Base-by-base conservation (phyloP, 169 alveolate species). In the Amoebophrya sp. region DNA sequence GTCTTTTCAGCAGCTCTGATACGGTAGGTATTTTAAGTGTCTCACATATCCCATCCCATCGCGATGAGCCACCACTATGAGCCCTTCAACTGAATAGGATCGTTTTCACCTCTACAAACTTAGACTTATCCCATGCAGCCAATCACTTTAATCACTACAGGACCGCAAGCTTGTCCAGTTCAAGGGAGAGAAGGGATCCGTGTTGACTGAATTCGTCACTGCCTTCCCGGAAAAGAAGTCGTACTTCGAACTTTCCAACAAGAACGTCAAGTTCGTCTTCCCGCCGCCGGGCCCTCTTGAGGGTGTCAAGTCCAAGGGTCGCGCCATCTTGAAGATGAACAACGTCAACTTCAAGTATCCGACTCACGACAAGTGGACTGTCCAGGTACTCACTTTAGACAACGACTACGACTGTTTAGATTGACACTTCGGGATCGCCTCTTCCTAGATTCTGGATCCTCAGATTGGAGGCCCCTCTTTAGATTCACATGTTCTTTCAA, bases 281-380 rank as follows among this genome's bases (percentile, higher is more conserved):
- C 92, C 92, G 29, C 41, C 41, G 89, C 92, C 92, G 41, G 92
- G 92, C 24, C 40, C 29, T 10, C 92, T 90, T 10, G 92, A 90
- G 41, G 92, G 92, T 18, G 92, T 90, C 38, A 90, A 90, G 92
- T 39, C 92, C 55, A 90, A 90, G 92, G 92, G 89, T n/a, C 41
- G 47, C 41, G 38, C 92, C 54, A 90, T 90, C 36, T 54, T 90
- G 39, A 90, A 90, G 89, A 90, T 90, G 92, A 47, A 65, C 89
- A 55, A 18, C 40, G 92, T 90, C 39, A 34, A 53, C 92, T 90
- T 90, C 92, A 40, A 47, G 89, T 90, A 90, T 55, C 92, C 91
- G 65, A 36, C 83, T 10, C 83, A 65, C 83, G 83, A 65, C 10
- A 65, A 65, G 83, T 26, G n/a, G 39, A 65, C 83, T 36, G 83